Evolutionary conservation across 352 stramenopile genomes (phyloP), one percentile per base, ranked within the genome.

Genomic region (Pythium dissimile): DNA sequence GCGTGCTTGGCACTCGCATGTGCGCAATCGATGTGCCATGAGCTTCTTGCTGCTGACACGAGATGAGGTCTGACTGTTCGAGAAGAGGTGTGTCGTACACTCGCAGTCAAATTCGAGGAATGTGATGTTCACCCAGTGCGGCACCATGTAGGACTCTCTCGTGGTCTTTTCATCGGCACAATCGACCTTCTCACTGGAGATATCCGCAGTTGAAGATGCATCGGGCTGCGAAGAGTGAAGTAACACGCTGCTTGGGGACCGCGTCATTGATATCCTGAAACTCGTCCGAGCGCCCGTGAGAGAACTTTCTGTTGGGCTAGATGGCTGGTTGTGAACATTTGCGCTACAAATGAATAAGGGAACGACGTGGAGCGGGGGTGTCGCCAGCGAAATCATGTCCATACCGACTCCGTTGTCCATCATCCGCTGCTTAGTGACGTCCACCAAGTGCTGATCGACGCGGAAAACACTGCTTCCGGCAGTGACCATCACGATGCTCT

Each of bases 341-440:
- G 59, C 39, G 26, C 47, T 38, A 51, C 88, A 98, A 20, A 99
- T 92, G 64, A 99, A 99, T 43, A 99, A 88, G 18, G 97, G 97
- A n/a, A 97, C 94, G 12, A 97, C 90, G 65, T 99, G 97, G 20
- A 99, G 69, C 21, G 97, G 97, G 5, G 96, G 96, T 18, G 96
- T 86, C 7, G 92, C 86, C 2, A 99, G 48, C 11, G 80, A 91
- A 23, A 99, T 88, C 89, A 99, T 98, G 69, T 99, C 97, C 74
- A 98, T 99, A 7, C 97, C 97, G 59, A 99, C 98, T 1, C 96
- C 97, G 67, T 98, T 98, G 78, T 99, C 97, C 95, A 99, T 98
- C 96, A 99, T 99, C 21, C 97, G 78, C 67, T 99, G 96, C 69
- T 98, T 98, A 3, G 96, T 99, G 45, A 99, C 98, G 42, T 93